Base-by-base conservation (phyloP, 805 yeast species). In the Kuraishia borneana region DNA sequence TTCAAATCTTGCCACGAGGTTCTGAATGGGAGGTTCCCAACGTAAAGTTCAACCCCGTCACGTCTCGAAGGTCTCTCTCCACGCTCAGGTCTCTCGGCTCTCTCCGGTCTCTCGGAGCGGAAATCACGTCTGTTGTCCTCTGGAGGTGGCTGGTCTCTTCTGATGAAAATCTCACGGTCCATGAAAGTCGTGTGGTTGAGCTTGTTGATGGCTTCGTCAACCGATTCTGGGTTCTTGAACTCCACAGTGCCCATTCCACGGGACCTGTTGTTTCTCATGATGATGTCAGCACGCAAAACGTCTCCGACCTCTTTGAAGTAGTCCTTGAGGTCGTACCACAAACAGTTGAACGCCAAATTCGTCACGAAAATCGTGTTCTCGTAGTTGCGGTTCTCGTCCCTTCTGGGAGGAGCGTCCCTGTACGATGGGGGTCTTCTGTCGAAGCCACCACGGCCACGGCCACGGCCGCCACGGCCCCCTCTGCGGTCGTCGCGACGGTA, bases 171-270 rank as follows among this genome's bases (percentile, higher is more conserved):
- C 46, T 74, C 78, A 55, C 96, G 76, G 10, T 85, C 94, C 49
- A 64, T 58, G 42, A 76, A 70, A 23, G 61, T 63, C 21, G 76
- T 64, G 48, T 83, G 77, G 56, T 83, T 81, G 47, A 67, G 79
- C 45, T 72, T 65, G 35, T 64, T 58, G 46, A 87, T 83, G 9
- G 96, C 96, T 18, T 61, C 65, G 31, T 64, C 67, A 5, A 84
- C 95, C 36, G 75, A 80, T 13, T 69, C 76, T 39, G 65, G 65
- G 38, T 63, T 62, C 9, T 74, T 62, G 48, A 79, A 88, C 55
- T 87, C 96, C 28, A 87, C 95, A 18, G 95, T 83, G 27, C 88
- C 89, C 89, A 80, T 81, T 41, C 94, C 94, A 58, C 89, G 68
- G 50, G 85, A 79, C 48, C 80, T 80, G 37, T 94, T 94, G 45